These are phyloP conservation scores for Ganoderma multipileum DNA, from an alignment of 1,284 basidiomycete genomes.

Conservation along the genomic window DNA sequence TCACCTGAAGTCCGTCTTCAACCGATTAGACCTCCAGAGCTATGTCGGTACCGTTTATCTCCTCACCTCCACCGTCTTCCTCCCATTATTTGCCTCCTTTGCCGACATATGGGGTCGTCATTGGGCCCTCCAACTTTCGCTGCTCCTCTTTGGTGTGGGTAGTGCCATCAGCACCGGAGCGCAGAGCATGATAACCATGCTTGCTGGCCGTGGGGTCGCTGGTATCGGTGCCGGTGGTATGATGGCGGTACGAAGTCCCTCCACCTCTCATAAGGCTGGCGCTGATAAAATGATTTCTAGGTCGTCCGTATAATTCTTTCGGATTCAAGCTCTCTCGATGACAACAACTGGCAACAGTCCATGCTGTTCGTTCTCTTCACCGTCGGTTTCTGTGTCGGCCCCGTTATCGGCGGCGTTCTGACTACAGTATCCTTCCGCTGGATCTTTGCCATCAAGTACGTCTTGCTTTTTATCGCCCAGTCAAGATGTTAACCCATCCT, in stretches of 20 bases:
- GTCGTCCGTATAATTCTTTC: constrained; percentile 52
- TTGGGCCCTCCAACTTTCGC: constrained; percentile 49
- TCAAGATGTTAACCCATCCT: constrained; percentile 14
- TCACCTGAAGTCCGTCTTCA: constrained; percentile 48
- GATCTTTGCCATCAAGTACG: constrained; percentile 63
- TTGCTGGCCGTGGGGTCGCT: constrained; percentile 52
- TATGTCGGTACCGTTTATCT: constrained; percentile 53
- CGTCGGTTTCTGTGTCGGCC: constrained; percentile 52
- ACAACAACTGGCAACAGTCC: constrained; percentile 51
- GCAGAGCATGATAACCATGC: constrained; percentile 47
- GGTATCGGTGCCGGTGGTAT: constrained; percentile 57
- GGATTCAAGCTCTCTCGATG: constrained; percentile 49
- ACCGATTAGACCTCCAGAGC: constrained; percentile 52
- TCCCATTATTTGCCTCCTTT: constrained; percentile 56
- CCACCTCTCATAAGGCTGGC: background rate
- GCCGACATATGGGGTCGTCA: constrained; percentile 58
- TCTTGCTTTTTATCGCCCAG: background rate
- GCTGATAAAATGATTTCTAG: constrained; percentile 32
- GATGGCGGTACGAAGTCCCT: constrained; percentile 44
- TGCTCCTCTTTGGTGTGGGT: constrained; percentile 53
- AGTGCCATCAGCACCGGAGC: constrained; percentile 55
- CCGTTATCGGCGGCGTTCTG: constrained; percentile 53
- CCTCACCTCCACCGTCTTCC: constrained; percentile 55
- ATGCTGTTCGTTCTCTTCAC: constrained; percentile 51
- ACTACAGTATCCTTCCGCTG: constrained; percentile 52